phyloP scores from a whole-genome alignment of 106 monocot genomes.

The Dendrobium nobile region DNA sequence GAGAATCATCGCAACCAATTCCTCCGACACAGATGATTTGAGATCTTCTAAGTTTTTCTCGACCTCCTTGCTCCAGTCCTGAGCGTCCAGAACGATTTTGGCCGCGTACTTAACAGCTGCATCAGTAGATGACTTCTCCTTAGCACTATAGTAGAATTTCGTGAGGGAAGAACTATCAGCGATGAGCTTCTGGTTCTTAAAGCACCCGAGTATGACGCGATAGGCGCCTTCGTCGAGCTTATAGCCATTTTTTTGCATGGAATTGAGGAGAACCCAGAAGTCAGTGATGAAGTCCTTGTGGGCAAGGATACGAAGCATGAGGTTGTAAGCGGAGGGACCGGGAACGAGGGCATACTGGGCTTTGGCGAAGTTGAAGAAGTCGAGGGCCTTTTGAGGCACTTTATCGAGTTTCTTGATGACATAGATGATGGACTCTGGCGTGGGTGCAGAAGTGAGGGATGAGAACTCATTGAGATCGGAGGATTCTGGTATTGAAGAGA shows the following conservation, averaged over 20 bases:
- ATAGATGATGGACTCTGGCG: conserved; percentile 66
- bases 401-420: conserved; percentile 60
- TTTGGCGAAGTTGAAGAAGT: conserved; percentile 46
- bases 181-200: conserved; percentile 49
- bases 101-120: conserved; percentile 9
- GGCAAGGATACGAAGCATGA: conserved; percentile 70
- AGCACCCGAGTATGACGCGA: conserved; percentile 30
- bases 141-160: conserved; percentile 23
- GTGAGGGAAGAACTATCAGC: conserved; percentile 34
- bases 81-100: conserved; percentile 8
- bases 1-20: conserved; percentile 30
- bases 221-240: conserved; percentile 46
- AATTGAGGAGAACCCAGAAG: conserved; percentile 62
- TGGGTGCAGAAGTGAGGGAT: conserved; percentile 9
- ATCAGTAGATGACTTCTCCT: neutral
- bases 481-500: conserved; percentile 1
- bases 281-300: conserved; percentile 28
- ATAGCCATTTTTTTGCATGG: conserved; percentile 41
- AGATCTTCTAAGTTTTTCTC: conserved; percentile 19
- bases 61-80: conserved; percentile 15
- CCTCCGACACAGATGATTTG: conserved; percentile 32
- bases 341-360: conserved; percentile 20
- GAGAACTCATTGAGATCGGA: neutral
- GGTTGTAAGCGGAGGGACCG: conserved; percentile 31
- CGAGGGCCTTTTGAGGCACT: conserved; percentile 44